Percentiles rank a stretch among this genome's conserved stretches.
Evolutionary conservation across 768 basidiomycete species (phyloP).

Genomic region (Tulasnella sp.): DNA sequence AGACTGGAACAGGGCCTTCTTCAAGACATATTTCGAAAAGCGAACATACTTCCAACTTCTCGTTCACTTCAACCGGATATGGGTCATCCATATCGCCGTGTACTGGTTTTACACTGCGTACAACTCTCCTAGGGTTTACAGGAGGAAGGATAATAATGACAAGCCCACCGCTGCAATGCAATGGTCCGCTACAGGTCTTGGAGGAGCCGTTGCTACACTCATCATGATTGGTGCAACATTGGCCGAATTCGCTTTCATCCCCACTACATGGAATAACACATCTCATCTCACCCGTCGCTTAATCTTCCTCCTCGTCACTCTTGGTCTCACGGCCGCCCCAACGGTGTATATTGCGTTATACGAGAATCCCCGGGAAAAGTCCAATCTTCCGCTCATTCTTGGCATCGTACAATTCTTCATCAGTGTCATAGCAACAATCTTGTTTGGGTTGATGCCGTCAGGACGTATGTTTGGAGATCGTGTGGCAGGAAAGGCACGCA

Average conservation of each 20-base stretch:
- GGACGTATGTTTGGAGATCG: conserved; percentile 98
- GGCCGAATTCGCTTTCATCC: conserved; percentile 94
- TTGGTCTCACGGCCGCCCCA: conserved; percentile 82
- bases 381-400: conserved; percentile 73
- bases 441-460: conserved; percentile 87
- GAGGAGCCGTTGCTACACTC: conserved; percentile 86
- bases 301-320: conserved; percentile 77
- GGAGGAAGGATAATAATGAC: conserved; percentile 9
- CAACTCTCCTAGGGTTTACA: conserved; percentile 81
- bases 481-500: conserved; percentile 86
- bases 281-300: conserved; percentile 88
- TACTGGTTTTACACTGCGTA: conserved; percentile 95
- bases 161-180: conserved; percentile 58
- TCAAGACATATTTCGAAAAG: conserved; percentile 98
- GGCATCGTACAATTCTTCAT: conserved; percentile 96
- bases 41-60: conserved; percentile 92
- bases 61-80: conserved; percentile 99
- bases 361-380: conserved; percentile 45
- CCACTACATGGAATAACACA: conserved; percentile 97
- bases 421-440: conserved; percentile 68
- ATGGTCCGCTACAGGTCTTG: conserved; percentile 89
- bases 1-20: conserved; percentile 93
- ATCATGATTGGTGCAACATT: conserved; percentile 96
- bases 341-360: conserved; percentile 90
- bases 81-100: conserved; percentile 91